Conservation (phyloP, 2,329 filamentous ascomycete genomes). For the Pseudogymnoascus sp. region DNA sequence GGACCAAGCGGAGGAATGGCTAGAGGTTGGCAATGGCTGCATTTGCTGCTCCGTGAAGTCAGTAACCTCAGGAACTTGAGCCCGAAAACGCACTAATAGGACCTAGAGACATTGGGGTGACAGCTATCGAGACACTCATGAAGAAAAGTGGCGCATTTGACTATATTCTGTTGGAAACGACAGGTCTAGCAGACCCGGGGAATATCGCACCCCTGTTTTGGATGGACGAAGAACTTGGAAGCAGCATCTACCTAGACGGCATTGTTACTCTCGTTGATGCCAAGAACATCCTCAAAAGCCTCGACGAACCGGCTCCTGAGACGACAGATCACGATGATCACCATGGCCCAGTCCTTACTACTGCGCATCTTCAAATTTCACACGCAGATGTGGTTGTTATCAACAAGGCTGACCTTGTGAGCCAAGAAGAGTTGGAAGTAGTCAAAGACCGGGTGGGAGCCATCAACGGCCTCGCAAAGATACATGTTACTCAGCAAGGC, state of each 20-base stretch:
- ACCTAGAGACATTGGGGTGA: constrained; percentile 76
- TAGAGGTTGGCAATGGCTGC: constrained; percentile 92
- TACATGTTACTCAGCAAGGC: constrained; percentile 75
- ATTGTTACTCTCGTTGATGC: constrained; percentile 95
- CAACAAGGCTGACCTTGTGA: constrained; percentile 87
- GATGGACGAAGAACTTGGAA: constrained; percentile 92
- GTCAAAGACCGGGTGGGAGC: constrained; percentile 67
- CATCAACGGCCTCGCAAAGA: constrained; percentile 83
- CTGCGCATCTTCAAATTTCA: constrained; percentile 91
- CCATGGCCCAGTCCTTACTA: constrained; percentile 68
- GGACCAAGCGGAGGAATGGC: constrained; percentile 84
- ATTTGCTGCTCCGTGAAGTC: constrained; percentile 97
- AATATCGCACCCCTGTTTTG: constrained; percentile 95
- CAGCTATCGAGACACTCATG: constrained; percentile 93
- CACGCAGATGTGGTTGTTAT: constrained; percentile 93
- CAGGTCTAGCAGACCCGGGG: constrained; percentile 87
- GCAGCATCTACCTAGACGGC: constrained; percentile 91
- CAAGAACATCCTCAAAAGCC: constrained; percentile 76
- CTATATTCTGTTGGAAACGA: constrained; percentile 95
- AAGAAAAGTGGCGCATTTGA: constrained; percentile 89
- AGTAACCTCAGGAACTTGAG: constrained; percentile 13
- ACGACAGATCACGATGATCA: constrained; percentile 44
- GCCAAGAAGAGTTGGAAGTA: constrained; percentile 55
- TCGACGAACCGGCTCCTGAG: constrained; percentile 63
- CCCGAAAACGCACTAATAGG: constrained; percentile 11